phyloP scores from a whole-genome alignment of 2,329 filamentous ascomycete genomes.

The Endothia cerciana region DNA sequence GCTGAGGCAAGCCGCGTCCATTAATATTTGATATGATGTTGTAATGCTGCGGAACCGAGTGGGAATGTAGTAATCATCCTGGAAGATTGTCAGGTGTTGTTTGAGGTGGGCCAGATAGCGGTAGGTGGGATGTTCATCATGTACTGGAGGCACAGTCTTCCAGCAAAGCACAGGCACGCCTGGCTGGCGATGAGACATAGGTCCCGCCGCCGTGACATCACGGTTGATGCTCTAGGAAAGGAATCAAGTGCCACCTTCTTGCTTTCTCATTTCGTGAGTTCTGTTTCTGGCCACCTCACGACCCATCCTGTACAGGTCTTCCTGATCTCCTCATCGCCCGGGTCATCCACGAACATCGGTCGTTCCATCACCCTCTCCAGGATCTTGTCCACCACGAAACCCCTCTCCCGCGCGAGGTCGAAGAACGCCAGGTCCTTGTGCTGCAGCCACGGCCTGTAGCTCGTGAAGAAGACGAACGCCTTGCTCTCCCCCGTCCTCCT shows the following conservation, averaged over 20 bases:
- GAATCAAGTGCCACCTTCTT: neutral
- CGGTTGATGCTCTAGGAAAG: neutral
- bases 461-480: slow-evolving; percentile 91
- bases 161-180: neutral
- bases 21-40: neutral
- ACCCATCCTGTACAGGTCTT: slow-evolving; percentile 83
- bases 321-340: slow-evolving; percentile 78
- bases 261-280: slow-evolving; percentile 7
- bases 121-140: neutral
- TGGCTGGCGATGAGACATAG: neutral
- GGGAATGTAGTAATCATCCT: neutral
- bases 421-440: slow-evolving; percentile 88
- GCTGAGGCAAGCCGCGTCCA: neutral
- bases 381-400: slow-evolving; percentile 78
- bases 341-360: slow-evolving; percentile 88
- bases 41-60: neutral
- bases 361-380: slow-evolving; percentile 81
- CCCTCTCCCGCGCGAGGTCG: slow-evolving; percentile 69
- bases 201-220: neutral
- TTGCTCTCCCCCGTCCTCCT: slow-evolving; percentile 56
- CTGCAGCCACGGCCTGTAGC: slow-evolving; percentile 88
- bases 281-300: slow-evolving; percentile 63
- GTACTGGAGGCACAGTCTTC: neutral
- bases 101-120: neutral
- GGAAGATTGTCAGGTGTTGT: neutral